Percentiles rank a stretch among this genome's conserved stretches.
Evolutionary conservation across 768 basidiomycete species (phyloP).

Genomic region (Russula olivacea): DNA sequence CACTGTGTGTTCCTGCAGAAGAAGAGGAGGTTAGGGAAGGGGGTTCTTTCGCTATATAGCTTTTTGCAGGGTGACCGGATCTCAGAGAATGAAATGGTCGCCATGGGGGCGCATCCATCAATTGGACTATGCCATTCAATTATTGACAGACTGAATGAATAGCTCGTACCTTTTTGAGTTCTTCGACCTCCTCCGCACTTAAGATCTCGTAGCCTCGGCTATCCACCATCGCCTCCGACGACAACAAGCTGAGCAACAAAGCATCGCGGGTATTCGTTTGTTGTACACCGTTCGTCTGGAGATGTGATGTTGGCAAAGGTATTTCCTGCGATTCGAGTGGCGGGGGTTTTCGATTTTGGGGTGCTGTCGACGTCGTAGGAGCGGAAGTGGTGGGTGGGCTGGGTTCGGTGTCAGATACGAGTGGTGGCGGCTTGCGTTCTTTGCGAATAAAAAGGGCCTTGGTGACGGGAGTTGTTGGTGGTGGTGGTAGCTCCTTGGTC

Average conservation of each 20-base stretch:
- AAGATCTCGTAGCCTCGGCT: slow-evolving; percentile 77
- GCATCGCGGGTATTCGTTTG: slow-evolving; percentile 67
- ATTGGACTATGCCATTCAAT: neutral
- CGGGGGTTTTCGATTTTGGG: slow-evolving; percentile 12
- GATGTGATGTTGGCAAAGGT: neutral
- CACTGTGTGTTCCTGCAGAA: slow-evolving; percentile 63
- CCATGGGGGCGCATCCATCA: neutral
- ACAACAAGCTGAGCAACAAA: slow-evolving; percentile 80
- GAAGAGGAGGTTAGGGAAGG: slow-evolving; percentile 12
- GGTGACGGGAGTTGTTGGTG: slow-evolving; percentile 18
- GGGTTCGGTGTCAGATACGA: slow-evolving; percentile 26
- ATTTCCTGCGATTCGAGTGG: slow-evolving; percentile 10
- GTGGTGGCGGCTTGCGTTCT: slow-evolving; percentile 26
- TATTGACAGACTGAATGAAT: neutral
- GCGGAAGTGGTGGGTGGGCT: slow-evolving; percentile 28
- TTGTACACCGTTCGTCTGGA: slow-evolving; percentile 7
- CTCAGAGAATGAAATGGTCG: neutral
- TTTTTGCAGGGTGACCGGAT: neutral
- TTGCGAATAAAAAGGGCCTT: slow-evolving; percentile 26
- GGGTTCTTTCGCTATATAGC: too few relatives aligned
- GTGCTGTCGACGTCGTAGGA: neutral
- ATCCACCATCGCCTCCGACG: slow-evolving; percentile 93
- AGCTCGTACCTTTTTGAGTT: slow-evolving; percentile 57
- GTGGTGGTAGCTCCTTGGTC: slow-evolving; percentile 15
- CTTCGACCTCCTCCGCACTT: slow-evolving; percentile 64